These are phyloP conservation scores for Colletotrichum sp. DNA, from an alignment of 2,329 filamentous ascomycete species.

Conservation along the genomic window DNA sequence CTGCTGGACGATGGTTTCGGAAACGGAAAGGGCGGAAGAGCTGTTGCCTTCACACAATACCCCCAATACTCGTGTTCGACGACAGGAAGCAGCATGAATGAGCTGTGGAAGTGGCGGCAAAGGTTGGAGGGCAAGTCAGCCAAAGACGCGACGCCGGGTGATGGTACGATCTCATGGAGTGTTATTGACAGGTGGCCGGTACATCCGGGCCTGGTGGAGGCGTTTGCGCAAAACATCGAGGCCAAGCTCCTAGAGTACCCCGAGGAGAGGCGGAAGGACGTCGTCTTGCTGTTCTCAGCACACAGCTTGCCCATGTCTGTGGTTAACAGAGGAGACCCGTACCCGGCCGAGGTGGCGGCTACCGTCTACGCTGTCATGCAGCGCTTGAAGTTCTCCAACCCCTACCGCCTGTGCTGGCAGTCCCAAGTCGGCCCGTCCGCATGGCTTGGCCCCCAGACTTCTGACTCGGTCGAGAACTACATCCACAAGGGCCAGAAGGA, in stretches of 20 bases:
- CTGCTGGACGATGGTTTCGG: slow-evolving; percentile 91
- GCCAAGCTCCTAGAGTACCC: slow-evolving; percentile 84
- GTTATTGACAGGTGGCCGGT: slow-evolving; percentile 97
- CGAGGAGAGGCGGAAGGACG: slow-evolving; percentile 76
- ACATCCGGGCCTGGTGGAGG: slow-evolving; percentile 88
- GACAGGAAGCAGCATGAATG: slow-evolving; percentile 93
- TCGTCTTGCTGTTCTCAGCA: slow-evolving; percentile 90
- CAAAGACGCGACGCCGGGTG: slow-evolving; percentile 51
- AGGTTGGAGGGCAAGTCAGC: slow-evolving; percentile 80
- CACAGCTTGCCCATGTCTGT: slow-evolving; percentile 98
- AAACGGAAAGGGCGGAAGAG: slow-evolving; percentile 85
- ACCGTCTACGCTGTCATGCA: slow-evolving; percentile 98
- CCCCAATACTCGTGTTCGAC: slow-evolving; percentile 98
- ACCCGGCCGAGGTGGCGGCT: slow-evolving; percentile 92
- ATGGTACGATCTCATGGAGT: slow-evolving; percentile 88
- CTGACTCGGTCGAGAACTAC: slow-evolving; percentile 85
- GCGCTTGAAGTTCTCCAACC: slow-evolving; percentile 83
- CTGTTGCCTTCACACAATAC: slow-evolving; percentile 97
- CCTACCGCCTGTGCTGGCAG: slow-evolving; percentile 95
- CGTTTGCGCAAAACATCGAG: slow-evolving; percentile 92
- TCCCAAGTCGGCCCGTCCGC: slow-evolving; percentile 95
- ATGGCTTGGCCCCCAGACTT: slow-evolving; percentile 95
- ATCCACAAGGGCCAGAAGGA: slow-evolving; percentile 92
- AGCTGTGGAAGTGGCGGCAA: slow-evolving; percentile 96
- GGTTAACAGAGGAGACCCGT: slow-evolving; percentile 94